Conservation (phyloP, 352 stramenopile genomes). For the Globisporangium cederbergense region DNA sequence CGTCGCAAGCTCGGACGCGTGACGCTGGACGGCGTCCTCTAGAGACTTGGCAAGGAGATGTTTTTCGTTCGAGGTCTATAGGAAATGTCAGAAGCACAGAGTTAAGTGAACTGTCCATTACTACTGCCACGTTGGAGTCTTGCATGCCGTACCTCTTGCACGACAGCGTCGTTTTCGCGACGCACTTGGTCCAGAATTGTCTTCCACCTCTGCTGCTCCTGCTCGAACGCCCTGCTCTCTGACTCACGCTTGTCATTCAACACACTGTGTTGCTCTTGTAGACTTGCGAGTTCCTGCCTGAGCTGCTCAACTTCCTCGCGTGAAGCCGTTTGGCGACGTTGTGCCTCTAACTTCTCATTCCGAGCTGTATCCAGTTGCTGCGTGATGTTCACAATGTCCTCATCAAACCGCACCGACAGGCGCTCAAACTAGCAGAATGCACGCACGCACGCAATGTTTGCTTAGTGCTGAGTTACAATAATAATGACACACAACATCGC, state of each 20-base stretch:
- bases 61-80: conserved; percentile 10
- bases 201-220: conserved; percentile 20
- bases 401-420: conserved; percentile 14
- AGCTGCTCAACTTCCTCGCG: background rate
- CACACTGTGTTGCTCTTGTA: background rate
- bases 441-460: background rate
- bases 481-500: background rate
- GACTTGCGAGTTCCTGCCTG: background rate
- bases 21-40: background rate
- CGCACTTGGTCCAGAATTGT: conserved; percentile 6
- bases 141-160: conserved; percentile 7
- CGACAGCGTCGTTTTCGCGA: background rate
- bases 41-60: background rate
- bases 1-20: conserved; percentile 3
- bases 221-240: conserved; percentile 11
- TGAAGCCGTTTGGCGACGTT: background rate
- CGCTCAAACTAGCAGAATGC: conserved; percentile 12
- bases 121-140: background rate
- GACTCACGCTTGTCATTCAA: conserved; percentile 5
- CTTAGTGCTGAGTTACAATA: too few relatives aligned
- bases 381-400: conserved; percentile 18
- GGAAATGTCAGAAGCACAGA: background rate
- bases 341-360: conserved; percentile 7
- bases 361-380: conserved; percentile 13
- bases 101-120: background rate